Base-by-base conservation (phyloP, 2,329 filamentous ascomycete species). In the Pleomassaria siparia region DNA sequence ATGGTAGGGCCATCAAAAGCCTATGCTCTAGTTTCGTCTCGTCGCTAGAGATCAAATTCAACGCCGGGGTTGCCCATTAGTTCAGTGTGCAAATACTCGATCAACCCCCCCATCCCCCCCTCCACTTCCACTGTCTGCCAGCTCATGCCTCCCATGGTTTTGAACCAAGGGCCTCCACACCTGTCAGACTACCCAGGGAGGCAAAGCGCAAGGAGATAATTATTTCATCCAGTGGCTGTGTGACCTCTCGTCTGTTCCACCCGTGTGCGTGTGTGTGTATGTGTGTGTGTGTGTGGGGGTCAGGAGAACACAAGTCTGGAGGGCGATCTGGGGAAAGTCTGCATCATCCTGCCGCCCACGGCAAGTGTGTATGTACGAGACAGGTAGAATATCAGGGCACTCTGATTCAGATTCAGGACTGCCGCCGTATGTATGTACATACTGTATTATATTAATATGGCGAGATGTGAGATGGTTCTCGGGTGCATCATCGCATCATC, bases 181-280 rank as follows among this genome's bases (percentile, higher is more conserved):
- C n/a, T 29, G 32, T 35, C 24, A 36, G 29, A 36, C 16, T n/a
- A n/a, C n/a, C n/a, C n/a, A n/a, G n/a, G n/a, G n/a, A 8, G 20
- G 43, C 15, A 5, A 26, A 22, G 3, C n/a, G 24, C 21, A 30
- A 32, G 29, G 9, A 5, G 9, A 26, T 33, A 9, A 7, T 25
- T 16, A 24, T 24, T 46, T 45, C 39, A 45, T 45, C 43, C 43
- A 45, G 43, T 40, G 43, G 43, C 29, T 36, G 30, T 18, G 18
- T 33, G 16, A 13, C 12, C 15, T 18, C 25, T 16, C 6, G n/a
- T 33, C 22, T 24, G 16, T 10, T 18, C 7, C 22, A 13, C 16
- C 10, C 32, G 26, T n/a, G 20, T 9, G 9, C 16, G 16, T 37
- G 11, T 6, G 11, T 10, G 7, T n/a, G 33, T 10, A 5, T 20